phyloP scores from a whole-genome alignment of 2,329 filamentous ascomycete species.

The Pyrenophora graminea region DNA sequence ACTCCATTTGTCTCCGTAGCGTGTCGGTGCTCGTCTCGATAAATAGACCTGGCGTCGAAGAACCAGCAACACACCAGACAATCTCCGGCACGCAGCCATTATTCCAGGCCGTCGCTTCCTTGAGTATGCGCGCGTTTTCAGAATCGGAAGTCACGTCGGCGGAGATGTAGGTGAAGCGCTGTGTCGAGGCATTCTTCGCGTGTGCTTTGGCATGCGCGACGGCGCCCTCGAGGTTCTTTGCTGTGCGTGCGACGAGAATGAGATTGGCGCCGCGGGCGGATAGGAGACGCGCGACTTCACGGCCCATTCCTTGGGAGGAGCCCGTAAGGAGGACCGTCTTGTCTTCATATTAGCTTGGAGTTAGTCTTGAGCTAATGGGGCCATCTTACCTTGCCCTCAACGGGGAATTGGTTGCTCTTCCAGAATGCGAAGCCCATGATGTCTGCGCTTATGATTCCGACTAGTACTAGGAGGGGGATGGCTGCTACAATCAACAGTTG shows the following conservation, averaged over 20 bases:
- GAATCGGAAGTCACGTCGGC: constrained; percentile 76
- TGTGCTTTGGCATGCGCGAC: constrained; percentile 68
- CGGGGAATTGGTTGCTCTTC: constrained; percentile 74
- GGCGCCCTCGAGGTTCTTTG: constrained; percentile 72
- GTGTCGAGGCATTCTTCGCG: constrained; percentile 66
- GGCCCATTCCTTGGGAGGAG: constrained; percentile 90
- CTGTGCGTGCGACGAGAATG: constrained; percentile 79
- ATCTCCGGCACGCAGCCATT: constrained; percentile 73
- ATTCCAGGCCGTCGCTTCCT: constrained; percentile 79
- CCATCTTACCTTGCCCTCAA: constrained; percentile 74
- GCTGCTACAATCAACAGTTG: constrained; percentile 44
- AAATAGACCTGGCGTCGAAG: constrained; percentile 75
- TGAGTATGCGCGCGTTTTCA: constrained; percentile 72
- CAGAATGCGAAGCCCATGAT: constrained; percentile 70
- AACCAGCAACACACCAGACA: constrained; percentile 88
- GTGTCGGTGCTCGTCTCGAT: constrained; percentile 70
- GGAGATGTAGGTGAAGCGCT: constrained; percentile 81
- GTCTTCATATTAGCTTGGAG: not conserved
- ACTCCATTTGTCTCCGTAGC: constrained; percentile 80
- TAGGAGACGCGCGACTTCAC: constrained; percentile 72
- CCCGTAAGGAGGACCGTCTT: constrained; percentile 90
- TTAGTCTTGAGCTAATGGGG: not conserved
- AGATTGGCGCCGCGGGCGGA: constrained; percentile 83
- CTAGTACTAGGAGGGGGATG: constrained; percentile 53
- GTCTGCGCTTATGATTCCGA: constrained; percentile 44